Percentiles rank a stretch among this genome's conserved stretches.
Evolutionary conservation across 2,329 filamentous ascomycete genomes (phyloP).

Genomic region (Exophiala phaeomuriformis): DNA sequence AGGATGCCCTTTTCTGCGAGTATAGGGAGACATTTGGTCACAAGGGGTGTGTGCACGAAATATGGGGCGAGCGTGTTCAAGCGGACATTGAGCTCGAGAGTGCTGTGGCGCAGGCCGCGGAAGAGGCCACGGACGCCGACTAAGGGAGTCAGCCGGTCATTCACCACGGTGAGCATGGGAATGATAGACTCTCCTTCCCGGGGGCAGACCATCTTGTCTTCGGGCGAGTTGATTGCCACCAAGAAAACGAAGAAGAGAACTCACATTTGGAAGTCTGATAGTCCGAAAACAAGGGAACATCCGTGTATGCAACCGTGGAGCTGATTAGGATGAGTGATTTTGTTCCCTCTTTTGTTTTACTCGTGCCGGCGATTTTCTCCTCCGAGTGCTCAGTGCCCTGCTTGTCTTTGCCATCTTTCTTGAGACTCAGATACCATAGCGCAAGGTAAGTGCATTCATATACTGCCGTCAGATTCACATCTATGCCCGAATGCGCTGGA

Average conservation of each 20-base stretch:
- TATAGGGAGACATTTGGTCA: neutral
- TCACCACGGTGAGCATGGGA: neutral
- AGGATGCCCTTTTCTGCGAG: conserved; percentile 2
- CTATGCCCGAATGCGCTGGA: conserved; percentile 19
- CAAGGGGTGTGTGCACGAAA: conserved; percentile 4
- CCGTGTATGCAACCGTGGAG: conserved; percentile 19
- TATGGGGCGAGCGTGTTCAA: conserved; percentile 6
- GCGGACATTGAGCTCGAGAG: conserved; percentile 5
- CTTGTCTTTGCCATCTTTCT: neutral
- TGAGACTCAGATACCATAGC: conserved; percentile 28
- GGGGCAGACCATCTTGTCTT: too few relatives aligned
- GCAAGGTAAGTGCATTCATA: conserved; percentile 30
- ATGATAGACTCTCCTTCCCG: too few relatives aligned
- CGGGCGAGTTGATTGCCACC: too few relatives aligned
- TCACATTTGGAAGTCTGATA: conserved; percentile 21
- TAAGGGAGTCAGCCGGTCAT: neutral
- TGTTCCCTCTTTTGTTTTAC: neutral
- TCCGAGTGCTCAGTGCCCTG: neutral
- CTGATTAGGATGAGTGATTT: conserved; percentile 22
- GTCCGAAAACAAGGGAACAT: conserved; percentile 6
- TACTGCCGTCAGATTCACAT: conserved; percentile 29
- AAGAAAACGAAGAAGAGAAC: neutral
- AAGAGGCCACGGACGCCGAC: conserved; percentile 22
- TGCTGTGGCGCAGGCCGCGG: conserved; percentile 9
- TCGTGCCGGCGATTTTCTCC: neutral